phyloP scores from a whole-genome alignment of 805 yeast genomes.

The Limtongia smithiae region DNA sequence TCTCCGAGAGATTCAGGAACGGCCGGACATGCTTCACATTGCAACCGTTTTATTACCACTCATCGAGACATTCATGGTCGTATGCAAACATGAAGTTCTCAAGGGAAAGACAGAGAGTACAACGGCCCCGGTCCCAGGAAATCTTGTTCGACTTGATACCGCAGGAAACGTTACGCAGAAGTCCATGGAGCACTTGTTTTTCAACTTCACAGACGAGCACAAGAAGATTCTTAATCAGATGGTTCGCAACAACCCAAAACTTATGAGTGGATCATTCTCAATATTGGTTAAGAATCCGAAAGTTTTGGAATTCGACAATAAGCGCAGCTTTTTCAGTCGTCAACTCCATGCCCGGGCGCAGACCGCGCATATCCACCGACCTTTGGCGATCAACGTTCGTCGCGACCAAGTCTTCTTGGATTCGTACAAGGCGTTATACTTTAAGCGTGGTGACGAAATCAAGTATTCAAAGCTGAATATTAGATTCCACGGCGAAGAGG shows the following conservation, averaged over 20 bases:
- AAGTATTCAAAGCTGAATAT: constrained; percentile 70
- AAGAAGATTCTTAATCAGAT: constrained; percentile 82
- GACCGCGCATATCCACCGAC: constrained; percentile 36
- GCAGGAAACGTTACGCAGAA: background rate
- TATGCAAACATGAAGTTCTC: constrained; percentile 60
- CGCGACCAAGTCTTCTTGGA: constrained; percentile 91
- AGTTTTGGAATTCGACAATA: constrained; percentile 91
- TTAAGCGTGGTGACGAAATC: constrained; percentile 70
- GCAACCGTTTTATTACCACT: constrained; percentile 81
- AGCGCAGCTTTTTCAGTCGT: constrained; percentile 77
- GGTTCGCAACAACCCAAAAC: constrained; percentile 84
- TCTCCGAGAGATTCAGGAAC: constrained; percentile 58
- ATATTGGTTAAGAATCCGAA: constrained; percentile 83
- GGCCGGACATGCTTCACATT: constrained; percentile 53
- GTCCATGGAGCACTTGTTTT: constrained; percentile 47
- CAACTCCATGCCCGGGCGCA: constrained; percentile 53
- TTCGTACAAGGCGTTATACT: constrained; percentile 77
- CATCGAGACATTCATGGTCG: constrained; percentile 91
- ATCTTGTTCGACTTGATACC: constrained; percentile 59
- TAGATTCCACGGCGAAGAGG: constrained; percentile 87
- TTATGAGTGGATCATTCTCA: constrained; percentile 94
- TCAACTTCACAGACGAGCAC: constrained; percentile 84
- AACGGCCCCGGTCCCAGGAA: constrained; percentile 32
- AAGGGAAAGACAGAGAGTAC: constrained; percentile 31
- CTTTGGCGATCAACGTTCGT: constrained; percentile 64